These are phyloP conservation scores for Carex arenaria DNA, from an alignment of 202 grass and related monocot genomes.

Conservation along the genomic window DNA sequence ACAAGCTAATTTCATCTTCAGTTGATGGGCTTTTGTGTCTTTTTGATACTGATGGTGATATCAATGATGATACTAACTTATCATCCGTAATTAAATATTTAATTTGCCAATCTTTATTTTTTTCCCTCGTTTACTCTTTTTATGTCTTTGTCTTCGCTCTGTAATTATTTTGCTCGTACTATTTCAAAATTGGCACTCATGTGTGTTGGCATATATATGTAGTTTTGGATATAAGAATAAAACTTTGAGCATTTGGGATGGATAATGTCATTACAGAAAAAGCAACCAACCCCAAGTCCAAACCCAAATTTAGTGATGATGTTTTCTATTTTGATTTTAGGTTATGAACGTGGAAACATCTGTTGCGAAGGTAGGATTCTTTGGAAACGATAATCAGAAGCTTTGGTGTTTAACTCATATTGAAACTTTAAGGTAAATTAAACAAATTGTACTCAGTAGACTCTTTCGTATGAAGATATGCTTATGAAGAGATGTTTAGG, in stretches of 20 bases:
- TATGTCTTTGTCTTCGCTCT: not conserved
- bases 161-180: not conserved
- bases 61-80: constrained; percentile 65
- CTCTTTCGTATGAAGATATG: not conserved
- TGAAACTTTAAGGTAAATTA: constrained; percentile 80
- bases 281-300: not conserved
- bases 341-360: constrained; percentile 96
- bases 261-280: not conserved
- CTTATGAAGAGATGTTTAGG: not conserved
- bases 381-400: constrained; percentile 67
- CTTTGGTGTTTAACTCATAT: constrained; percentile 96
- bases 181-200: not conserved
- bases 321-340: constrained; percentile 31
- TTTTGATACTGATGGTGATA: constrained; percentile 71
- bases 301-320: constrained; percentile 20
- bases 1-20: constrained; percentile 61
- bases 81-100: constrained; percentile 41
- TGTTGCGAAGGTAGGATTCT: constrained; percentile 79
- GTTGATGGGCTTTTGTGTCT: constrained; percentile 82
- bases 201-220: not conserved
- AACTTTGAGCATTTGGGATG: not conserved
- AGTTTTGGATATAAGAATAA: not conserved
- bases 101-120: not conserved
- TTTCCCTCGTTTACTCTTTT: not conserved
- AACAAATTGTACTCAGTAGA: not conserved